A percentile compares a stretch with the other conserved stretches of the same genome.
Conservation (phyloP, 1,284 basidiomycete species). For the Pisolithus thermaeus region DNA sequence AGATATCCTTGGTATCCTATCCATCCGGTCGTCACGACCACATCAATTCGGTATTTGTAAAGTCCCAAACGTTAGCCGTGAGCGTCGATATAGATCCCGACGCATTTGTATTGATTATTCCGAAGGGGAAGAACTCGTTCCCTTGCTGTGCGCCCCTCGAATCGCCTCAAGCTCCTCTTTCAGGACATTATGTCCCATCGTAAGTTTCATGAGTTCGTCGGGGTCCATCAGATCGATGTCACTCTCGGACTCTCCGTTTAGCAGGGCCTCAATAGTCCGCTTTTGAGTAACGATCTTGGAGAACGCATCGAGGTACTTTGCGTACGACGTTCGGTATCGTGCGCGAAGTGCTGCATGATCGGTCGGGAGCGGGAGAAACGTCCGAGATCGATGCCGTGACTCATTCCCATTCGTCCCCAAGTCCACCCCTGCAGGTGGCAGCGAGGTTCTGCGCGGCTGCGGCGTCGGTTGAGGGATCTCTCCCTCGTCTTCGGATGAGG, state of each 20-base stretch:
- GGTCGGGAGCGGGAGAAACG: slow-evolving; percentile 34
- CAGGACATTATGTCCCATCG: slow-evolving; percentile 34
- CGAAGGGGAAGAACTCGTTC: slow-evolving; percentile 6
- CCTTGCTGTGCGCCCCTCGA: slow-evolving; percentile 30
- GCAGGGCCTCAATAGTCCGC: slow-evolving; percentile 36
- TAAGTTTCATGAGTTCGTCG: slow-evolving; percentile 46
- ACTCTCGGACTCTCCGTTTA: slow-evolving; percentile 31
- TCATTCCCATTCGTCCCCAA: slow-evolving; percentile 16
- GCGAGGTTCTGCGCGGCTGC: slow-evolving; percentile 20
- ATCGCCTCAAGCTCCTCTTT: slow-evolving; percentile 46
- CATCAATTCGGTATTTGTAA: too few relatives aligned
- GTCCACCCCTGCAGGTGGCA: slow-evolving; percentile 20
- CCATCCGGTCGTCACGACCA: too few relatives aligned
- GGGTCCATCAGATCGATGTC: slow-evolving; percentile 43
- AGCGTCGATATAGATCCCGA: too few relatives aligned
- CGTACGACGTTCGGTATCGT: slow-evolving; percentile 46
- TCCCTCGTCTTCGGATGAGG: slow-evolving; percentile 58
- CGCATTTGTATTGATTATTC: slow-evolving; percentile 1
- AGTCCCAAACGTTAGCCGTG: too few relatives aligned
- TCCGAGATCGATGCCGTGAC: slow-evolving; percentile 20
- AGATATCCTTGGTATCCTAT: too few relatives aligned
- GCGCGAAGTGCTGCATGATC: slow-evolving; percentile 46
- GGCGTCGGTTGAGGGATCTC: slow-evolving; percentile 20
- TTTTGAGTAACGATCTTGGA: slow-evolving; percentile 43
- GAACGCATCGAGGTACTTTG: slow-evolving; percentile 43